These are phyloP conservation scores for Podaxis carcinomalis DNA, from an alignment of 768 basidiomycete species.

Conservation along the genomic window DNA sequence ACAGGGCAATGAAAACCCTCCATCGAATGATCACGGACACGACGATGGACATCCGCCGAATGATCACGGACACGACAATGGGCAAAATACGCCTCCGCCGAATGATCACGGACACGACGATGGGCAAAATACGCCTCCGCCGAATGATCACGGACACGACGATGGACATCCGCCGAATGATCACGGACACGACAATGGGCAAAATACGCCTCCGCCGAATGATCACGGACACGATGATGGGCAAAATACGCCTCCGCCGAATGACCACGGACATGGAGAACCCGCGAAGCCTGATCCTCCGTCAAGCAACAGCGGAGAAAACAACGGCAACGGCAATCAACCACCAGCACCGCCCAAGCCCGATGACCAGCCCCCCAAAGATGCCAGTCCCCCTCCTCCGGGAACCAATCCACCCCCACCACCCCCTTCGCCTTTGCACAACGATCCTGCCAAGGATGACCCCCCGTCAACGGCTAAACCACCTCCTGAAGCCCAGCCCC, in stretches of 20 bases:
- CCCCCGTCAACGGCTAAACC: no score
- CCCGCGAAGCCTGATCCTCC: not conserved
- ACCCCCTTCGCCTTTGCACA: no score
- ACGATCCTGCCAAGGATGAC: no score
- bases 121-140: not conserved
- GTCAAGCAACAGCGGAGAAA: not conserved
- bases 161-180: not conserved
- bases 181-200: not conserved
- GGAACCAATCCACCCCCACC: no score
- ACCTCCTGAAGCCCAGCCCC: no score
- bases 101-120: not conserved
- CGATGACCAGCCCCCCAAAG: not conserved
- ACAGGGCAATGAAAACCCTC: no score
- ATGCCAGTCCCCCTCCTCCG: no score
- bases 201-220: not conserved
- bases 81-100: not conserved
- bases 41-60: not conserved
- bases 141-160: not conserved
- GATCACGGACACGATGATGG: not conserved
- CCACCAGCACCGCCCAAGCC: not conserved
- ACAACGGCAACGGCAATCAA: not conserved
- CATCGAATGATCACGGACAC: no score
- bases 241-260: not conserved
- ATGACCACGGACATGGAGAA: not conserved
- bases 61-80: not conserved